A percentile compares a stretch with the other conserved stretches of the same genome.
phyloP scores from a whole-genome alignment of 2,329 filamentous ascomycete species.

The Penicillium sp. region DNA sequence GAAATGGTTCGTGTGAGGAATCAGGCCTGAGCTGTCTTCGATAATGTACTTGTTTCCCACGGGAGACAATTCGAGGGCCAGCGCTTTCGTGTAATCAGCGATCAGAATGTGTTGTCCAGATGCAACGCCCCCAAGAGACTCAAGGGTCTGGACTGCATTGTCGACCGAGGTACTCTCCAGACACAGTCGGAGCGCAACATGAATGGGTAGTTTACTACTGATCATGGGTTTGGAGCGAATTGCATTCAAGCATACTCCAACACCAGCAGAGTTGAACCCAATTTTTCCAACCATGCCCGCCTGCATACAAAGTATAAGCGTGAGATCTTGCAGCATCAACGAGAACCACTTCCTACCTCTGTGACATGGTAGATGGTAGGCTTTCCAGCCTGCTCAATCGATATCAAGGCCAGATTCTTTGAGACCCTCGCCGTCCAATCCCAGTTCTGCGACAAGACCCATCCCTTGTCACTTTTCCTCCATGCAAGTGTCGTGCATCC shows the following conservation, averaged over 20 bases:
- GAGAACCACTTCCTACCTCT: conserved; percentile 34
- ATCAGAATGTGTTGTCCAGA: conserved; percentile 53
- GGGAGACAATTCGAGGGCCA: conserved; percentile 28
- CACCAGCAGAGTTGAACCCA: conserved; percentile 54
- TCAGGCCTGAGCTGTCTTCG: conserved; percentile 29
- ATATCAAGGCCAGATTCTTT: conserved; percentile 48
- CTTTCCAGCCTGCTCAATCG: conserved; percentile 42
- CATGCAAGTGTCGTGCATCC: conserved; percentile 54
- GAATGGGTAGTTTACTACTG: conserved; percentile 50
- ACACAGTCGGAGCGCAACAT: conserved; percentile 53
- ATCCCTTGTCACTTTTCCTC: conserved; percentile 36
- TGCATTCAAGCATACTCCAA: conserved; percentile 58
- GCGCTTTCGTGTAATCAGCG: conserved; percentile 39
- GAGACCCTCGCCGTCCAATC: conserved; percentile 53
- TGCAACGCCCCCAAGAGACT: conserved; percentile 48
- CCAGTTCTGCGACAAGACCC: conserved; percentile 53
- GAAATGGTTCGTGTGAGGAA: conserved; percentile 46
- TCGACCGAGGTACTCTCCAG: conserved; percentile 49
- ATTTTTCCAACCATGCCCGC: conserved; percentile 60
- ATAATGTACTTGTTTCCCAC: conserved; percentile 32
- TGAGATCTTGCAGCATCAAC: not conserved
- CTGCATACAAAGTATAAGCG: conserved; percentile 8
- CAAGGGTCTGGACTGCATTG: conserved; percentile 44
- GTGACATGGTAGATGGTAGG: conserved; percentile 52
- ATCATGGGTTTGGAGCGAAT: conserved; percentile 54